Evolutionary conservation across 2,329 filamentous ascomycete species (phyloP), one percentile per base, ranked within the genome.

Genomic region (Sclerotinia spermophila): DNA sequence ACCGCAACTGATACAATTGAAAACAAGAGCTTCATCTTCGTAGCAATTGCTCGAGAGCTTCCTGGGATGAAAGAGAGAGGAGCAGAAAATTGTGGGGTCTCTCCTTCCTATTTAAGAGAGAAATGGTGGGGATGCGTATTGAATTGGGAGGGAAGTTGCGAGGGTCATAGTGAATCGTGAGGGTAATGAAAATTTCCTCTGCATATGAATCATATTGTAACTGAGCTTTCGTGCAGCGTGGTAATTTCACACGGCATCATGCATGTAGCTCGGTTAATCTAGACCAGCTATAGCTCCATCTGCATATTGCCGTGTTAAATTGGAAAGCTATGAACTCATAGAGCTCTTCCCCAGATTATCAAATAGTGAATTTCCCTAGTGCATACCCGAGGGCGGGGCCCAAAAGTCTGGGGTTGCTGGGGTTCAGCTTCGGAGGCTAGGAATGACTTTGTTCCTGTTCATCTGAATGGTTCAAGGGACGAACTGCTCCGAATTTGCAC

Each of bases 1-100:
- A 65, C 70, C n/a, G 71, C 72, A 62, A 76, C 17, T 19, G 69
- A 38, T 38, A 64, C 71, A 71, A 76, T 40, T 24, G 72, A 72
- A 19, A 71, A 61, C 24, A 71, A 53, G 33, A 69, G 70, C 75
- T 72, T 76, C 73, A 76, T 69, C 73, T 75, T 78, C 30, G 38
- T 55, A 64, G 51, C 24, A 61, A 60, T 62, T 59, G 51, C 40
- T 65, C 30, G n/a, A 70, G 10, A 30, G n/a, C 10, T 42, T 40
- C 15, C 30, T 24, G 3, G 7, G n/a, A 38, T 15, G 30, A 38
- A 70, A 53, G 40, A 67, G 30, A 27, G 24, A 45, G 51, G 30
- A 67, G n/a, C 19, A 48, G 33, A 68, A 67, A 19, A 42, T 10
- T n/a, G 4, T 44, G 19, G 48, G 21, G 15, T n/a, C 17, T 30